Percentiles rank a stretch among this genome's conserved stretches.
phyloP scores from a whole-genome alignment of 345 rosid species.

The Nasturtium officinale region DNA sequence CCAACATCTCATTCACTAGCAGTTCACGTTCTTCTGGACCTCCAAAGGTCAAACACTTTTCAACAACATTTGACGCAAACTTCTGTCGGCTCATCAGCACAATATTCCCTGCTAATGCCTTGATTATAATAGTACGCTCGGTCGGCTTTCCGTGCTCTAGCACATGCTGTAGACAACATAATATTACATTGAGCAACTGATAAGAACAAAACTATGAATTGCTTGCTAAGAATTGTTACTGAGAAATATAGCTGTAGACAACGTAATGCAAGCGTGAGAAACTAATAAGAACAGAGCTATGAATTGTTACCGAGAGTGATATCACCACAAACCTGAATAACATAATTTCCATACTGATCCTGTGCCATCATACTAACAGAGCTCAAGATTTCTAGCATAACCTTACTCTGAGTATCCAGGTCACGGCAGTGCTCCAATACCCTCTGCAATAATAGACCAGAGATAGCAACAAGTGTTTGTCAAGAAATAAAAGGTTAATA shows the following conservation, averaged over 20 bases:
- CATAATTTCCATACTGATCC: conserved; percentile 97
- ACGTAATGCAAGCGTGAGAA: too few relatives aligned
- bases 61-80: conserved; percentile 94
- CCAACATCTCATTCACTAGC: conserved; percentile 94
- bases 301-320: too few relatives aligned
- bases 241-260: too few relatives aligned
- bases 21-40: conserved; percentile 66
- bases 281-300: too few relatives aligned
- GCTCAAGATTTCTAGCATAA: conserved; percentile 82
- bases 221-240: too few relatives aligned
- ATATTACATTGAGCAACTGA: too few relatives aligned
- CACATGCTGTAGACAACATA: conserved; percentile 59
- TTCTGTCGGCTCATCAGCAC: conserved; percentile 98
- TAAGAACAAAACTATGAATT: too few relatives aligned
- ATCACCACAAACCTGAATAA: conserved; percentile 74
- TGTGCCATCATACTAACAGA: conserved; percentile 92
- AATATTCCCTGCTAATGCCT: conserved; percentile 77
- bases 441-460: conserved; percentile 53
- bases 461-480: neutral
- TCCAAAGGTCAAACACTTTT: conserved; percentile 88
- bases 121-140: conserved; percentile 77
- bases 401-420: conserved; percentile 70
- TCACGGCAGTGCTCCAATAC: conserved; percentile 86
- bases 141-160: conserved; percentile 90
- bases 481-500: too few relatives aligned